Evolutionary conservation across 805 yeast species (phyloP).

Genomic region (Clavispora phyllophila): DNA sequence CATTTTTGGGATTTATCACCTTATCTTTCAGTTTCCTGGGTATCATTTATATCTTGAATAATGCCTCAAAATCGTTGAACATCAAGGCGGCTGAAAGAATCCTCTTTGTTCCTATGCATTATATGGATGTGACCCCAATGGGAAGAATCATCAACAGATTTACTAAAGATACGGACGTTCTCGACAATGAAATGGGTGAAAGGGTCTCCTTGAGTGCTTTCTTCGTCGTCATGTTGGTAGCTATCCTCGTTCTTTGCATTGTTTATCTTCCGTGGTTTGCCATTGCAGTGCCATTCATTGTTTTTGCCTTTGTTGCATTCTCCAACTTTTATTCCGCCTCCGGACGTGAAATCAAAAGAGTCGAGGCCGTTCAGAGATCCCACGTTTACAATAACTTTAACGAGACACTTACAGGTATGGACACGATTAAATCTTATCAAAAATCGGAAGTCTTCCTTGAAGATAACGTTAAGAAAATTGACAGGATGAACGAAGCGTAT

Average conservation of each 20-base stretch:
- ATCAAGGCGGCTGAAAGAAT: slow-evolving; percentile 12
- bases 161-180: slow-evolving; percentile 21
- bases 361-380: slow-evolving; percentile 8
- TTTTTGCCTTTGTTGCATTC: not conserved
- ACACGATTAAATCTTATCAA: slow-evolving; percentile 4
- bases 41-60: slow-evolving; percentile 12
- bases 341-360: slow-evolving; percentile 9
- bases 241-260: slow-evolving; percentile 4
- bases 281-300: slow-evolving; percentile 5
- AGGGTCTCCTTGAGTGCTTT: slow-evolving; percentile 13
- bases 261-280: slow-evolving; percentile 12
- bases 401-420: slow-evolving; percentile 8
- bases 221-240: not conserved
- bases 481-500: slow-evolving; percentile 10
- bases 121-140: slow-evolving; percentile 22
- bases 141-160: slow-evolving; percentile 24
- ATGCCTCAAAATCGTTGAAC: slow-evolving; percentile 13
- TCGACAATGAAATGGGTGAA: slow-evolving; percentile 21
- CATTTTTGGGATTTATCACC: slow-evolving; percentile 12
- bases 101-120: slow-evolving; percentile 20
- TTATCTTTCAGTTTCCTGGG: slow-evolving; percentile 4
- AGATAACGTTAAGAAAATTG: not conserved
- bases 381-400: slow-evolving; percentile 7
- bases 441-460: not conserved
- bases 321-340: slow-evolving; percentile 8